Evolutionary conservation across 2,329 filamentous ascomycete genomes (phyloP).

Genomic region (Graphiopsis chlorocephala): DNA sequence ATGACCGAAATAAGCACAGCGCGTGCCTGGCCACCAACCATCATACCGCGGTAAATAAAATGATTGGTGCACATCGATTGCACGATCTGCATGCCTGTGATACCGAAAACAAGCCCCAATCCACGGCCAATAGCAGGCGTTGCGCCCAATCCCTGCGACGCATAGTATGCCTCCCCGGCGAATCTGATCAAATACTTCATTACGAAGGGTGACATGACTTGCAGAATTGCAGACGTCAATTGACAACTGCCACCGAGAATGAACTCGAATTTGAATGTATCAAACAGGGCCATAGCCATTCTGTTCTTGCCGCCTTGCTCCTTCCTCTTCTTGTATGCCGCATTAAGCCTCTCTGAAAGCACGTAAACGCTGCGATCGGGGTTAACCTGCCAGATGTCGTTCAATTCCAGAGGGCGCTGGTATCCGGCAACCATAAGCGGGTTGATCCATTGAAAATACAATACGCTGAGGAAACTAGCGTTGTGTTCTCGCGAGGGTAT

Average conservation of each 20-base stretch:
- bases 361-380: constrained; percentile 70
- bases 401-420: constrained; percentile 73
- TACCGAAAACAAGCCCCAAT: constrained; percentile 77
- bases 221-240: constrained; percentile 65
- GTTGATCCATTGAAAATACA: constrained; percentile 89
- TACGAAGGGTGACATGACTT: constrained; percentile 81
- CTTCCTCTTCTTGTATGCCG: constrained; percentile 61
- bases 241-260: constrained; percentile 78
- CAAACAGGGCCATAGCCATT: constrained; percentile 76
- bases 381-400: constrained; percentile 88
- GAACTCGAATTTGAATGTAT: constrained; percentile 83
- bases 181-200: constrained; percentile 85
- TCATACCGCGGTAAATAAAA: constrained; percentile 90
- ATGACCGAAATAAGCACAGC: constrained; percentile 81
- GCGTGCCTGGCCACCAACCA: constrained; percentile 79
- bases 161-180: constrained; percentile 73
- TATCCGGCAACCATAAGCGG: constrained; percentile 85
- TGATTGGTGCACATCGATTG: constrained; percentile 83
- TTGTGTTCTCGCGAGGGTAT: constrained; percentile 64
- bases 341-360: constrained; percentile 64
- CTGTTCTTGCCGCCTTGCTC: constrained; percentile 66
- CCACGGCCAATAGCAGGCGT: constrained; percentile 70
- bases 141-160: constrained; percentile 50
- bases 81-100: constrained; percentile 79
- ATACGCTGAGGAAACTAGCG: constrained; percentile 69